Percentiles rank a stretch among this genome's conserved stretches.
These are phyloP conservation scores for Fusarium marasasianum DNA, from an alignment of 2,329 filamentous ascomycete genomes.

Conservation along the genomic window DNA sequence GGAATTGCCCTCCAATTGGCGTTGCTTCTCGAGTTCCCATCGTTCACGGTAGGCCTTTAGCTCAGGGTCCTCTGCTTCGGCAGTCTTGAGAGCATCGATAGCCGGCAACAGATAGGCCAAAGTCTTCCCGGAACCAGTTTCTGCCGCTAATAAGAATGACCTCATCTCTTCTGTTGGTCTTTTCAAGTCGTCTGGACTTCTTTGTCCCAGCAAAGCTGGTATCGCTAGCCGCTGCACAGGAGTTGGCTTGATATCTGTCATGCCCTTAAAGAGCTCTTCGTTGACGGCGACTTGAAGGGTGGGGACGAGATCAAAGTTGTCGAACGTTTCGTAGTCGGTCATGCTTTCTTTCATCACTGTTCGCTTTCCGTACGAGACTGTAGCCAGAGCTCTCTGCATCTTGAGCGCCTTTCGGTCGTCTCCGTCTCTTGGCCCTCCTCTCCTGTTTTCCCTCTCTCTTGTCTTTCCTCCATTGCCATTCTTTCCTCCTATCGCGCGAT, in stretches of 20 bases:
- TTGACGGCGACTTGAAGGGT: slow-evolving; percentile 75
- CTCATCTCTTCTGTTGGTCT: slow-evolving; percentile 52
- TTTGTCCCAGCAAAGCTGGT: slow-evolving; percentile 75
- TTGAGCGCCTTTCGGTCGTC: slow-evolving; percentile 79
- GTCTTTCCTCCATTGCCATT: slow-evolving; percentile 38
- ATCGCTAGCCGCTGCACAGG: slow-evolving; percentile 91
- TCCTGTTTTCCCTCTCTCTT: slow-evolving; percentile 44
- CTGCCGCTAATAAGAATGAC: slow-evolving; percentile 84
- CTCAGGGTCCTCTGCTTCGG: slow-evolving; percentile 69
- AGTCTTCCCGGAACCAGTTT: slow-evolving; percentile 97
- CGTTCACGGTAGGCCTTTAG: slow-evolving; percentile 67
- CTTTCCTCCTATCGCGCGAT: slow-evolving; percentile 16
- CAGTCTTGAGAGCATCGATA: slow-evolving; percentile 84
- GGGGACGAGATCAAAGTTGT: slow-evolving; percentile 80
- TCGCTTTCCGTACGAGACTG: slow-evolving; percentile 78
- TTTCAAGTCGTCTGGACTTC: slow-evolving; percentile 43
- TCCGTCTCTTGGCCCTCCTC: slow-evolving; percentile 48
- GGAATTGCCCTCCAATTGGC: slow-evolving; percentile 62
- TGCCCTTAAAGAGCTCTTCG: slow-evolving; percentile 76
- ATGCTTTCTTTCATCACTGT: slow-evolving; percentile 63
- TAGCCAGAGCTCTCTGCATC: slow-evolving; percentile 85
- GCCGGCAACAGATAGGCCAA: slow-evolving; percentile 89
- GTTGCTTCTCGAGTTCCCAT: slow-evolving; percentile 64
- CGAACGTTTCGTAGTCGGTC: slow-evolving; percentile 78
- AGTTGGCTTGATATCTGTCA: slow-evolving; percentile 82